Percentiles rank a stretch among this genome's conserved stretches.
These are phyloP conservation scores for Dactylellina drechsleri DNA, from an alignment of 2,329 filamentous ascomycete genomes.

Conservation along the genomic window DNA sequence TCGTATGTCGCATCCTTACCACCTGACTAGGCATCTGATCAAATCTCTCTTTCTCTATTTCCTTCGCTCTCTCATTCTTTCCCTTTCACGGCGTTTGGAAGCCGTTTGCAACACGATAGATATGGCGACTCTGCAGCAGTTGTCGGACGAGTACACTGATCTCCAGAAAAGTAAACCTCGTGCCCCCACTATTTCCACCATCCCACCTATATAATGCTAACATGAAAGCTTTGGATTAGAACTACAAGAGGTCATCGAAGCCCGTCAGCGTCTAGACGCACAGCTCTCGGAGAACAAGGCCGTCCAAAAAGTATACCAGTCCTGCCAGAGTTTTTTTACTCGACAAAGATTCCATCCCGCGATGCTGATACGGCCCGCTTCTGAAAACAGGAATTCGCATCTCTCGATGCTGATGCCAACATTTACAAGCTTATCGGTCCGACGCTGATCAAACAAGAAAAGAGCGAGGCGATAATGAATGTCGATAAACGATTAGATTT, in stretches of 20 bases:
- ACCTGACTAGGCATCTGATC: constrained; percentile 16
- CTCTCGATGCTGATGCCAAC: constrained; percentile 80
- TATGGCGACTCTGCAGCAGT: constrained; percentile 79
- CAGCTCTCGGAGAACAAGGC: constrained; percentile 92
- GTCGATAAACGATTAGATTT: constrained; percentile 92
- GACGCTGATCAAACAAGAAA: constrained; percentile 93
- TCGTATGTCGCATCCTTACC: neutral
- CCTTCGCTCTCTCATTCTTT: neutral
- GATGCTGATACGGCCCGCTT: no score
- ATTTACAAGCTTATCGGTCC: constrained; percentile 98
- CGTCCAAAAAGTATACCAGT: constrained; percentile 75
- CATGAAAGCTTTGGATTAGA: constrained; percentile 67
- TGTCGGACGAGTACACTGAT: constrained; percentile 88
- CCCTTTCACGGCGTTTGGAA: neutral
- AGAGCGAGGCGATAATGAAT: constrained; percentile 85
- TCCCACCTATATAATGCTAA: neutral
- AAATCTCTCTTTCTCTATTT: neutral
- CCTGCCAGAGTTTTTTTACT: neutral
- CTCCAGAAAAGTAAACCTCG: constrained; percentile 77
- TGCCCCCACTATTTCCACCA: neutral
- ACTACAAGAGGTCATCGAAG: constrained; percentile 77
- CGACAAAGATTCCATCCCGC: no score
- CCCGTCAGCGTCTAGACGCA: constrained; percentile 89
- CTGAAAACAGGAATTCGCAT: constrained; percentile 76
- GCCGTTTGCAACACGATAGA: constrained; percentile 25